Conservation (phyloP, 2,329 filamentous ascomycete genomes). For the Colletotrichum sp. region DNA sequence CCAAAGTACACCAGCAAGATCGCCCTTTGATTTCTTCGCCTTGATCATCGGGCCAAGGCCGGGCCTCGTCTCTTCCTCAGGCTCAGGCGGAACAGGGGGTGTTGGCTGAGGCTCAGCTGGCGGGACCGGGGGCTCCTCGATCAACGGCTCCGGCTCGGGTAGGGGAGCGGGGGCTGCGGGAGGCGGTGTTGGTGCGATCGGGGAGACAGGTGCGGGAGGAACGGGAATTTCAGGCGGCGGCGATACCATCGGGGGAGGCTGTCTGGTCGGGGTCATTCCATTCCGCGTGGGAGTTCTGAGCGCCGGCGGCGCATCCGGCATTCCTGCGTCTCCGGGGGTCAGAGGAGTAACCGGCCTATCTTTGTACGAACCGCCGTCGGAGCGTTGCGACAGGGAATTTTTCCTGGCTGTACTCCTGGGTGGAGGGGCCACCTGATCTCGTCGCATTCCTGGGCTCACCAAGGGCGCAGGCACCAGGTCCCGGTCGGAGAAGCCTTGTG, state of each 20-base stretch:
- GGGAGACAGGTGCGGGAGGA: slow-evolving; percentile 11
- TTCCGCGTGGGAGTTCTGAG: slow-evolving; percentile 15
- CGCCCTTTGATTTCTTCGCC: slow-evolving; percentile 73
- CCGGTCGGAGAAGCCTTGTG: slow-evolving; percentile 50
- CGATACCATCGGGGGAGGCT: neutral
- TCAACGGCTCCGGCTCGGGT: neutral
- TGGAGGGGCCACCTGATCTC: slow-evolving; percentile 50
- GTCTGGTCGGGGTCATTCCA: slow-evolving; percentile 10
- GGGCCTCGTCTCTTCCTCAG: slow-evolving; percentile 59
- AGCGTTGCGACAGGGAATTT: slow-evolving; percentile 40
- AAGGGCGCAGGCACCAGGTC: slow-evolving; percentile 64
- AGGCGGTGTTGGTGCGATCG: neutral
- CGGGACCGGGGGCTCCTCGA: neutral
- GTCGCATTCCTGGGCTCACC: slow-evolving; percentile 54
- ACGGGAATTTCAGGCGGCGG: slow-evolving; percentile 5
- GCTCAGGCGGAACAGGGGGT: slow-evolving; percentile 31
- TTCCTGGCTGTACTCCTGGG: slow-evolving; percentile 58
- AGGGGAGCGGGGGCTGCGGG: neutral
- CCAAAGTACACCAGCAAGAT: slow-evolving; percentile 78
- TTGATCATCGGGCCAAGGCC: slow-evolving; percentile 92
- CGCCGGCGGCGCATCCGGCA: neutral
- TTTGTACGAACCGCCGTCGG: slow-evolving; percentile 35
- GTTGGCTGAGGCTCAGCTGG: slow-evolving; percentile 19
- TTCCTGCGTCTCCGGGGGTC: slow-evolving; percentile 1
- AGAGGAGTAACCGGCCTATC: slow-evolving; percentile 34